These are phyloP conservation scores for Xylariomycetidae sp. DNA, from an alignment of 2,329 filamentous ascomycete species.

Conservation along the genomic window DNA sequence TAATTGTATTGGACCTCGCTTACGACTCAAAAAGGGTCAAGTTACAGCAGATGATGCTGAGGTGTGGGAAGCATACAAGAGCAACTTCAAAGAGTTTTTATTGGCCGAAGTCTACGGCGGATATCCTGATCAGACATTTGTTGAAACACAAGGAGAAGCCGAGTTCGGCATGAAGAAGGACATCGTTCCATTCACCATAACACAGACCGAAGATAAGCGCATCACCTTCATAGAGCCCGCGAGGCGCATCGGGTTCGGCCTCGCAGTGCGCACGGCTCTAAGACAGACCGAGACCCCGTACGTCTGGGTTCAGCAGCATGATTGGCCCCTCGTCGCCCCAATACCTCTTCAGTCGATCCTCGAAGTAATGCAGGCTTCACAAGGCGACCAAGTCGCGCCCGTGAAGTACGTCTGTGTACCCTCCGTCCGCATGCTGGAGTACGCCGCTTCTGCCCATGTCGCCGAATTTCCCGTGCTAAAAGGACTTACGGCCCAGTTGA, in stretches of 20 bases:
- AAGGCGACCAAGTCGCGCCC: conserved; percentile 26
- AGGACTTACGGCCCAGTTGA: conserved; percentile 36
- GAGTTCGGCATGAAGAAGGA: conserved; percentile 41
- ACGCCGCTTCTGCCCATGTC: conserved; percentile 44
- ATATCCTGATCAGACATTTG: conserved; percentile 5
- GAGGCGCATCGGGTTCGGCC: conserved; percentile 45
- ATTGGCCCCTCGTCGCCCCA: conserved; percentile 44
- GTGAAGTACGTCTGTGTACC: conserved; percentile 51
- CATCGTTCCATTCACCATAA: conserved; percentile 31
- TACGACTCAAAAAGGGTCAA: conserved; percentile 49
- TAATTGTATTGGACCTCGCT: conserved; percentile 38
- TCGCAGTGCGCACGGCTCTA: conserved; percentile 49
- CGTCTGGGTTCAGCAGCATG: conserved; percentile 55
- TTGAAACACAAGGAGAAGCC: conserved; percentile 28
- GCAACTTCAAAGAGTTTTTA: conserved; percentile 40
- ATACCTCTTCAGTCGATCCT: conserved; percentile 42
- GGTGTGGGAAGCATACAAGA: conserved; percentile 40
- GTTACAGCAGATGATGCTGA: conserved; percentile 42
- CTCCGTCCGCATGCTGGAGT: conserved; percentile 46
- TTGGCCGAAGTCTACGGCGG: conserved; percentile 22
- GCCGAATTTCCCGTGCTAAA: conserved; percentile 36
- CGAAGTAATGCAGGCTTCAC: conserved; percentile 38
- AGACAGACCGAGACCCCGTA: conserved; percentile 42
- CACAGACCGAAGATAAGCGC: conserved; percentile 28
- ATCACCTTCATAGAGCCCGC: conserved; percentile 46